Conservation (phyloP, 805 yeast genomes). For the Lachancea quebecensis region DNA sequence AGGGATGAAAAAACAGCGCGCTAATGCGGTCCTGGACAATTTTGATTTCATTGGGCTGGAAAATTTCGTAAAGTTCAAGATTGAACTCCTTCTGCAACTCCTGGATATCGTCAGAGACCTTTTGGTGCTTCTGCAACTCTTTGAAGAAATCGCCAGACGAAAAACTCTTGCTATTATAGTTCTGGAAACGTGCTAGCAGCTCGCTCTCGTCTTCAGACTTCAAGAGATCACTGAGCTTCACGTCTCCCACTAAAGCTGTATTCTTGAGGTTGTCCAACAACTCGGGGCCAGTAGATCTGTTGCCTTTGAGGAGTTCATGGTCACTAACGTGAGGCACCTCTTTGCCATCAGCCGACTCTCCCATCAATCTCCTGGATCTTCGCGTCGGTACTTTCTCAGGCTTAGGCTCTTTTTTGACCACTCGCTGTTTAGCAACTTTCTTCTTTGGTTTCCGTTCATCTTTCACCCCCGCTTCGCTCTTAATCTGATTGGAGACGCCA, state of each 20-base stretch:
- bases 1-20: constrained; percentile 71
- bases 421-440: constrained; percentile 21
- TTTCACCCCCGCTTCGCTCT: constrained; percentile 38
- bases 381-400: constrained; percentile 48
- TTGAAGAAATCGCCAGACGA: constrained; percentile 71
- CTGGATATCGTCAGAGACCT: constrained; percentile 35
- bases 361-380: constrained; percentile 74
- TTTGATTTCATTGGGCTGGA: constrained; percentile 64
- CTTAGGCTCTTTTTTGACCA: constrained; percentile 18
- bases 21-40: constrained; percentile 66
- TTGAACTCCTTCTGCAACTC: constrained; percentile 47
- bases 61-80: constrained; percentile 45
- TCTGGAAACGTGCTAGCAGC: constrained; percentile 27
- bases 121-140: constrained; percentile 36
- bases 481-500: constrained; percentile 46
- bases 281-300: constrained; percentile 25
- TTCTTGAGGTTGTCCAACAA: constrained; percentile 45
- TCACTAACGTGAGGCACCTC: constrained; percentile 27
- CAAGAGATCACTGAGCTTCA: constrained; percentile 53
- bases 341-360: constrained; percentile 48
- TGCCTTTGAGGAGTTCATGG: constrained; percentile 18
- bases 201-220: constrained; percentile 34
- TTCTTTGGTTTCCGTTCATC: constrained; percentile 20
- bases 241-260: constrained; percentile 59
- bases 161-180: constrained; percentile 31